A percentile compares a stretch with the other conserved stretches of the same genome.
Evolutionary conservation across 2,329 filamentous ascomycete species (phyloP).

Genomic region (Ophiostoma tasmaniense): DNA sequence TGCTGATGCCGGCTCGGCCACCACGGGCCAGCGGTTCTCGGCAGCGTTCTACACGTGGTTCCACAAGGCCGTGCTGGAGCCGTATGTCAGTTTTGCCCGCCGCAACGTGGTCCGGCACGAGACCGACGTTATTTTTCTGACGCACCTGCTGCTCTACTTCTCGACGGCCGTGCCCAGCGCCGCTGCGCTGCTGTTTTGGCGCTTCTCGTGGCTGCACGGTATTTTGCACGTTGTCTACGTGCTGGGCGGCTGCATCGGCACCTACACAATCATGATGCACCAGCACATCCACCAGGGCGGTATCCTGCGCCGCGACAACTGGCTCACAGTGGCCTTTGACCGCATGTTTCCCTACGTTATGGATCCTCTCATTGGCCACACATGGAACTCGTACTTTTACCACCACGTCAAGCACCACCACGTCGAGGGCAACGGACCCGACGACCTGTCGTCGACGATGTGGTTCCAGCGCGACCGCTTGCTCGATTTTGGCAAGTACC

Average conservation of each 20-base stretch:
- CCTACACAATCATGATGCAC: conserved; percentile 75
- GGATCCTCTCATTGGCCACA: conserved; percentile 72
- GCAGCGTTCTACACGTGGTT: conserved; percentile 39
- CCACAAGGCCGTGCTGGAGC: conserved; percentile 44
- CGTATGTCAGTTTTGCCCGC: conserved; percentile 50
- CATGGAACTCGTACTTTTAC: conserved; percentile 78
- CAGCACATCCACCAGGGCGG: conserved; percentile 76
- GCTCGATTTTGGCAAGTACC: conserved; percentile 60
- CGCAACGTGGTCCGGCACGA: conserved; percentile 49
- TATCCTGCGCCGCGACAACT: conserved; percentile 47
- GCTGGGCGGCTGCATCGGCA: conserved; percentile 54
- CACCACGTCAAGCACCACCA: conserved; percentile 84
- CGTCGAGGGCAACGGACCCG: conserved; percentile 67
- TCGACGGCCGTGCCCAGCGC: conserved; percentile 62
- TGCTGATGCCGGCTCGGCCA: conserved; percentile 4
- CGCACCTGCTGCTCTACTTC: conserved; percentile 65
- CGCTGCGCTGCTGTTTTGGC: conserved; percentile 47
- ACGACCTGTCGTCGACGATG: conserved; percentile 67
- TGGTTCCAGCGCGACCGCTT: conserved; percentile 65
- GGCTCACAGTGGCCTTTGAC: conserved; percentile 42
- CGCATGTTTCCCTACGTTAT: conserved; percentile 61
- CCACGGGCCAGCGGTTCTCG: conserved; percentile 1
- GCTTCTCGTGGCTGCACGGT: conserved; percentile 61
- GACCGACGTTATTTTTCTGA: conserved; percentile 71
- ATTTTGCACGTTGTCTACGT: conserved; percentile 58